Base-by-base conservation (phyloP, 2,329 filamentous ascomycete genomes). In the Podosphaera fusca region DNA sequence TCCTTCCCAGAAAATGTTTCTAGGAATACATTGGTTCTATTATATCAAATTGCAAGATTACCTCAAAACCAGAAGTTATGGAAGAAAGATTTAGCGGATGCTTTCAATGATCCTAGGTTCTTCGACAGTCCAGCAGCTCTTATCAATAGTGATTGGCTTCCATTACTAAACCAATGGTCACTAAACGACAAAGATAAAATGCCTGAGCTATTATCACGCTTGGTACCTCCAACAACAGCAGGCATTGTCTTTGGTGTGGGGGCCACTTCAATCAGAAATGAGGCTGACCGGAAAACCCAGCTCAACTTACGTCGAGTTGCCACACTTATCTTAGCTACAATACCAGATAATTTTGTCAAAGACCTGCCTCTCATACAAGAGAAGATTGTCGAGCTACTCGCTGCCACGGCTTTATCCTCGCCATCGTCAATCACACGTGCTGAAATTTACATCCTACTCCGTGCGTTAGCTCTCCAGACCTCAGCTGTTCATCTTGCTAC, bases 181-280 rank as follows among this genome's bases (percentile, higher is more conserved):
- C 71, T 89, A 12, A 79, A 79, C 14, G 92, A 98, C 68, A 95
- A 94, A 70, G 89, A 95, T 57, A 81, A 85, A 52, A 77, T 98
- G 70, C 74, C 82, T 0, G 92, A 98, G 60, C 73, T 95, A 3
- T 70, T 96, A 7, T 75, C 78, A 42, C 83, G 87, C 29, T 78
- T 98, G 60, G 82, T 82, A 4, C 79, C 89, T 3, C 92, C 92
- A 4, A 87, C 89, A 1, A 90, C 89, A 12, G 92, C 94, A 0
- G 92, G 92, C 7, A 94, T 98, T 63, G 90, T 98, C 67, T 98
- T 98, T 65, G 92, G 92, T n/a, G 92, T 98, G 0, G 94, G 94
- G 9, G 92, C 92, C 5, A 88, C 87, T 30, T 94, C 89, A 49
- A 92, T 92, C 40, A 78, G 92, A 58, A 78, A 94, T n/a, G 92